Conservation (phyloP, 768 basidiomycete species). For the Boletus rufocinnamomeus region DNA sequence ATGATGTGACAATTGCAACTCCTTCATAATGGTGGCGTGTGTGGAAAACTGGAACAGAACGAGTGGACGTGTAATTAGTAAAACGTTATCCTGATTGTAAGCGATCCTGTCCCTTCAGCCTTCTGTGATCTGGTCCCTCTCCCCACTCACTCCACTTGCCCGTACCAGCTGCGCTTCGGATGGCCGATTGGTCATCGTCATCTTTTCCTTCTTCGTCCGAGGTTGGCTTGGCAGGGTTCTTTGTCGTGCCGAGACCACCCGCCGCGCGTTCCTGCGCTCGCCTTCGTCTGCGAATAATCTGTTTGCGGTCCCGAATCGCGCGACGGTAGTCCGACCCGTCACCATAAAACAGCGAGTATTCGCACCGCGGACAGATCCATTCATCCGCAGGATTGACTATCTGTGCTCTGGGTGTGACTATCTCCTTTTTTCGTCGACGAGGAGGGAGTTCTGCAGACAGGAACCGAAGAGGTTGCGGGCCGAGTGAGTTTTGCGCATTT, state of each 20-base stretch:
- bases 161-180: conserved; percentile 4
- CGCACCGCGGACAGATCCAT: conserved; percentile 94
- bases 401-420: conserved; percentile 31
- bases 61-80: conserved; percentile 11
- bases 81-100: conserved; percentile 27
- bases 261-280: conserved; percentile 71
- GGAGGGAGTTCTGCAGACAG: conserved; percentile 68
- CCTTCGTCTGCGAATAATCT: conserved; percentile 69
- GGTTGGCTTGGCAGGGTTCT: conserved; percentile 20
- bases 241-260: conserved; percentile 30
- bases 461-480: conserved; percentile 65
- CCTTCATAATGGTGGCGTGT: conserved; percentile 24
- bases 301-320: conserved; percentile 72
- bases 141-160: conserved; percentile 18
- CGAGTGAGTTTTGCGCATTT: conserved; percentile 51
- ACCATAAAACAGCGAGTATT: conserved; percentile 91
- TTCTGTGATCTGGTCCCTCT: conserved; percentile 19
- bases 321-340: conserved; percentile 65
- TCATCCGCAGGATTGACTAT: conserved; percentile 73
- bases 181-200: conserved; percentile 16
- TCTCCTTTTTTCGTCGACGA: conserved; percentile 36
- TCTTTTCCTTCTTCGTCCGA: conserved; percentile 30
- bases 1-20: conserved; percentile 28
- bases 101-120: conserved; percentile 19
- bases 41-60: conserved; percentile 11